Evolutionary conservation across 345 rosid genomes (phyloP), one percentile per base, ranked within the genome.

Genomic region (Acer negundo): DNA sequence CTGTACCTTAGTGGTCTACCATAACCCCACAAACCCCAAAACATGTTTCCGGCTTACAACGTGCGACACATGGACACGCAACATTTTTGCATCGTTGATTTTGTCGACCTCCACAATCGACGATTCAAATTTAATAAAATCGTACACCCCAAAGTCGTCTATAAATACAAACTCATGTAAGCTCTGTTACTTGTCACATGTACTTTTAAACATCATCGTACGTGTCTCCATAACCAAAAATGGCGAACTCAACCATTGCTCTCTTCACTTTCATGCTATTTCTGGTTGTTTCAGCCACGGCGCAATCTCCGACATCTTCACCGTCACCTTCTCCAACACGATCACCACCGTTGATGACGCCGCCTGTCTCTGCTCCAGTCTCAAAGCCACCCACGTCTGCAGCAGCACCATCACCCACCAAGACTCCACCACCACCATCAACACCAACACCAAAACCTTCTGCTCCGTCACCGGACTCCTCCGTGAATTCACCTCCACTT

Each of bases 391-490:
- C 61, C 17, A 12, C 10, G 28, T 42, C 49, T 67, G 59, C 38
- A 35, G 0, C 72, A 0, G 68, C 81, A 2, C 22, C 62, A 16
- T 62, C 74, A 28, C 13, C 46, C 69, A 65, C n/a, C 10, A 51
- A 17, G 22, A 51, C 24, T 24, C 13, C 74, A 1, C 19, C 62
- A 56, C 23, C 61, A 19, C 61, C 17, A 7, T 23, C 62, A 19
- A 4, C 62, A 56, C 62, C 10, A n/a, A 2, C 62, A 56, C 62
- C 62, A 1, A 22, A 62, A 6, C n/a, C 46, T 24, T 38, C 77
- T 11, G 49, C 70, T 6, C 53, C 74, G 69, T 66, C 79, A 44
- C 75, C 76, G 59, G 53, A 77, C 70, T 17, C 81, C 87, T 16
- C 23, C 38, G 51, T 10, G 3, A 47, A 47, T 19, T n/a, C 78